phyloP scores from a whole-genome alignment of 2,329 filamentous ascomycete species.

The Aspergillus ustus region DNA sequence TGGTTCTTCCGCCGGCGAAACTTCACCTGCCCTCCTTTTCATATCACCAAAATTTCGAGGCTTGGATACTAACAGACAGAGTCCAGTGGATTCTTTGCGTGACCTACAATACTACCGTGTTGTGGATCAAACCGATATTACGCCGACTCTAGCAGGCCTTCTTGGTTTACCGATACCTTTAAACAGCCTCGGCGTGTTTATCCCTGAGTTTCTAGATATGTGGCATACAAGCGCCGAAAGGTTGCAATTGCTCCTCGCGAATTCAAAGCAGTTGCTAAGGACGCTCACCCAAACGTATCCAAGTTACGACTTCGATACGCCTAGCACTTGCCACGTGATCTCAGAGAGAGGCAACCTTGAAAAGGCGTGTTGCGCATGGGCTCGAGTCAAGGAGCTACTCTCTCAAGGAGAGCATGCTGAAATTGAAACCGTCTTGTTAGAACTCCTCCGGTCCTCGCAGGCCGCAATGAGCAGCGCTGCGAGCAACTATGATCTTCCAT shows the following conservation, averaged over 20 bases:
- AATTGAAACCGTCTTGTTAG: conserved; percentile 32
- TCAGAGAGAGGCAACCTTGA: conserved; percentile 48
- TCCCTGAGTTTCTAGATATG: conserved; percentile 76
- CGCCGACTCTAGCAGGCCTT: conserved; percentile 83
- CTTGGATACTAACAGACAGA: conserved; percentile 51
- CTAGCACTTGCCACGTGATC: conserved; percentile 30
- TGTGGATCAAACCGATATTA: conserved; percentile 94
- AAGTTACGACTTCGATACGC: conserved; percentile 53
- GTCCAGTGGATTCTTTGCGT: conserved; percentile 63
- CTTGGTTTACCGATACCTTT: conserved; percentile 85
- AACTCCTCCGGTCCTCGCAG: conserved; percentile 76
- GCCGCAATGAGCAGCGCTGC: conserved; percentile 83
- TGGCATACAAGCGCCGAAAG: conserved; percentile 68
- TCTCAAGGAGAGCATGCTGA: conserved; percentile 20
- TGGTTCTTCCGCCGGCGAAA: conserved; percentile 90
- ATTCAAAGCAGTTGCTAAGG: conserved; percentile 77
- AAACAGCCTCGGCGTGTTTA: conserved; percentile 89
- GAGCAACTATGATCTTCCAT: conserved; percentile 82
- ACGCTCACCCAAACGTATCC: conserved; percentile 77
- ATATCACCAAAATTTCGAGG: conserved; percentile 78
- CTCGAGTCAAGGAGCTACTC: conserved; percentile 36
- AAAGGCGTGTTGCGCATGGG: conserved; percentile 73
- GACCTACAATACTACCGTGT: conserved; percentile 83
- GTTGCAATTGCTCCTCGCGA: conserved; percentile 72
- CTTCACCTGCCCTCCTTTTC: conserved; percentile 89